These are phyloP conservation scores for Schizochytrium sp. DNA, from an alignment of 108 stramenopile genomes.

Conservation along the genomic window DNA sequence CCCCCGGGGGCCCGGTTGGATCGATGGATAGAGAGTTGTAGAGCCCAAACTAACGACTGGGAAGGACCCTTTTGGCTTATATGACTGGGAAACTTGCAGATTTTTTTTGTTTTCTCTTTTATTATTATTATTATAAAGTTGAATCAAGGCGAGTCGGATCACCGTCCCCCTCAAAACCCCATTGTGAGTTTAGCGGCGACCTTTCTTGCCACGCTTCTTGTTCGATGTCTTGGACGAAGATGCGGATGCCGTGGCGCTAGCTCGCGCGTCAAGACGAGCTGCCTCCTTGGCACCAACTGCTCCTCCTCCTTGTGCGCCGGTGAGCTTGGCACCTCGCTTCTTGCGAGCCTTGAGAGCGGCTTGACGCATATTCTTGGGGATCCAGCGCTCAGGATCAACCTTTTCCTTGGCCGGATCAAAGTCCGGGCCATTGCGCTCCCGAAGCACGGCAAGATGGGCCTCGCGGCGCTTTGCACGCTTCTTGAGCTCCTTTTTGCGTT, in stretches of 20 bases:
- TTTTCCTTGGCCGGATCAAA: conserved; percentile 4
- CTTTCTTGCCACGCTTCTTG: not conserved
- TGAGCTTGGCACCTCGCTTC: not conserved
- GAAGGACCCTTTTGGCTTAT: too few relatives aligned
- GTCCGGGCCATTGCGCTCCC: not conserved
- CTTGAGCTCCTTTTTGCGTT: not conserved
- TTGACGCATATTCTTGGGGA: not conserved
- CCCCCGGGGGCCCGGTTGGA: too few relatives aligned
- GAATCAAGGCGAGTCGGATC: too few relatives aligned
- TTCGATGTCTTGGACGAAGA: not conserved
- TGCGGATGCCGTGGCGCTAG: not conserved
- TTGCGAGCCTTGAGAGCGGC: not conserved
- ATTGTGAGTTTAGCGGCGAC: not conserved
- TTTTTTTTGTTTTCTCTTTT: too few relatives aligned
- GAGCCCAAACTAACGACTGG: too few relatives aligned
- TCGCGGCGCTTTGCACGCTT: conserved; percentile 11
- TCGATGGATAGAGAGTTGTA: too few relatives aligned
- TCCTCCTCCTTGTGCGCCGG: not conserved
- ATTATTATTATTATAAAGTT: too few relatives aligned
- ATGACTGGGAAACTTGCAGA: too few relatives aligned
- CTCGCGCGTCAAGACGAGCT: not conserved
- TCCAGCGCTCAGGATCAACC: not conserved
- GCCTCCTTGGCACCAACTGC: not conserved
- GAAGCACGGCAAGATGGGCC: not conserved
- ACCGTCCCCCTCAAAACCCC: too few relatives aligned